phyloP scores from a whole-genome alignment of 2,329 filamentous ascomycete genomes.

The Chrysoporthe deuterocubensis region DNA sequence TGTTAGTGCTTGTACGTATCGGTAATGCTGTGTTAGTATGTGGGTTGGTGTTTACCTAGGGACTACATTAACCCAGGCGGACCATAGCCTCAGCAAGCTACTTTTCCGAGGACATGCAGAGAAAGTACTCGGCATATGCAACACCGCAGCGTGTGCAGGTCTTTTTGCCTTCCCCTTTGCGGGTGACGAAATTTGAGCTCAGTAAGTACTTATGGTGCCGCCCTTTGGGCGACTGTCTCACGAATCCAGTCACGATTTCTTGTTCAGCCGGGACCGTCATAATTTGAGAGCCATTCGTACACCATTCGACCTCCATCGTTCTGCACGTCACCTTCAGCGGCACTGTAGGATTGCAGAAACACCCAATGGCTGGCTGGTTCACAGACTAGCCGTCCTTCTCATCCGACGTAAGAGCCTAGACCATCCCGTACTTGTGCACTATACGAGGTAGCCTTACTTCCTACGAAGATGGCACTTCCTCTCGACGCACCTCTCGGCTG shows the following conservation, averaged over 20 bases:
- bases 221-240: neutral
- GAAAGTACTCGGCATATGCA: neutral
- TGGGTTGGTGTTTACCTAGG: neutral
- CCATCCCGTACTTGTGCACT: neutral
- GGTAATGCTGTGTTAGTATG: neutral
- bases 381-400: neutral
- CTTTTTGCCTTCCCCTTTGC: neutral
- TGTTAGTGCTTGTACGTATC: neutral
- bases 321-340: neutral
- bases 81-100: neutral
- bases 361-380: neutral
- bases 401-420: neutral
- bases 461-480: neutral
- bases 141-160: neutral
- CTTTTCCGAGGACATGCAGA: too few species aligned
- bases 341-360: neutral
- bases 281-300: neutral
- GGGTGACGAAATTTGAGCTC: neutral
- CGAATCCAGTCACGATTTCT: neutral
- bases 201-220: neutral
- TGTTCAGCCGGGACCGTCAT: neutral
- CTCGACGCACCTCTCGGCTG: neutral
- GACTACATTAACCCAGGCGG: neutral
- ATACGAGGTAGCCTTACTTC: neutral
- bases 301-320: neutral